Evolutionary conservation across 805 yeast species (phyloP), one percentile per base, ranked within the genome.

Genomic region (Candida nanaspora): DNA sequence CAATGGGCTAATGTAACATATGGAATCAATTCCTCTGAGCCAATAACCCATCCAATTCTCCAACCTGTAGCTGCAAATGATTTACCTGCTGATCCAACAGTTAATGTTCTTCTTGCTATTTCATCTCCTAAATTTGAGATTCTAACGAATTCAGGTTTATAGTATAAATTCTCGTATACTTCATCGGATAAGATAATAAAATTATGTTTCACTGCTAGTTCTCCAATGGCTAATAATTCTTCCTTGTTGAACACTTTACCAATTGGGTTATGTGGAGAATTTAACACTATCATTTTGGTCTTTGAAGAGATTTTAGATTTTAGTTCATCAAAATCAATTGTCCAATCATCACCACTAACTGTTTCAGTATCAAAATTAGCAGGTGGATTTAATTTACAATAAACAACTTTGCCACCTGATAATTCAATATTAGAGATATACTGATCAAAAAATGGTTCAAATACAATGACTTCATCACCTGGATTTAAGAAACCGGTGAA

Each of bases 61-160:
- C 98, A 93, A 40, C 98, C 98, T 11, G 98, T 93, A 34, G 96
- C 96, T n/a, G 96, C 95, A 67, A 93, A 93, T 0, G 96, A 80
- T 63, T 93, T 93, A 47, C 98, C 98, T 6, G 97, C 98, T 23
- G 96, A 86, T 1, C 98, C 98, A 19, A 93, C 94, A 3, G 97
- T 82, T 41, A 93, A 65, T 0, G 97, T 86, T 54, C 88, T 69
- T 43, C 77, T 76, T 22, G 76, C 81, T 44, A 88, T 74, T 52
- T 88, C 96, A 5, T 91, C 89, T 5, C 80, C 69, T 41, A 91
- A 65, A 2, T 86, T 78, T 2, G 96, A 95, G 37, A 93, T 82
- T 56, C 98, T 75, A 6, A 91, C 81, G 62, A 91, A 88, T 6
- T n/a, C n/a, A n/a, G 72, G 66, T 2, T 72, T 68, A 60, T 82